These are phyloP conservation scores for Epichloe brachyelytri DNA, from an alignment of 2,329 filamentous ascomycete species.

Conservation along the genomic window DNA sequence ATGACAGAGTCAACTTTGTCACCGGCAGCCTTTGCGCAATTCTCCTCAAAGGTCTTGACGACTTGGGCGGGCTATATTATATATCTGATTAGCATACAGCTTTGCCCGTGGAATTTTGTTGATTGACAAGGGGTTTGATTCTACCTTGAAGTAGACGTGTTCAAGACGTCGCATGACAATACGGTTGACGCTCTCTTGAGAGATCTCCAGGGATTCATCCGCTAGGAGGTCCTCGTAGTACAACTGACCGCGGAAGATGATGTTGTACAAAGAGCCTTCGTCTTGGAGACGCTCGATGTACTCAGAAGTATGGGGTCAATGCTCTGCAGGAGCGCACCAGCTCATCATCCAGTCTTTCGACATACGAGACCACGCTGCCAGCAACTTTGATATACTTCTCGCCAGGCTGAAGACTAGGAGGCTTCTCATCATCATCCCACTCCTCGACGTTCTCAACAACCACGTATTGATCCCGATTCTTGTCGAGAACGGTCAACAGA, in stretches of 20 bases:
- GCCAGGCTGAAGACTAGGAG: constrained; percentile 56
- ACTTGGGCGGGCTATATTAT: constrained; percentile 66
- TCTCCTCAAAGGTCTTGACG: constrained; percentile 85
- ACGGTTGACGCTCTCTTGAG: constrained; percentile 83
- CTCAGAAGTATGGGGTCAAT: constrained; percentile 96
- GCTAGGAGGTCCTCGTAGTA: constrained; percentile 77
- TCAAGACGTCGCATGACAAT: constrained; percentile 88
- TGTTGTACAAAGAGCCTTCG: constrained; percentile 80
- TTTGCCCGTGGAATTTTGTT: not conserved
- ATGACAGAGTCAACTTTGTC: constrained; percentile 60
- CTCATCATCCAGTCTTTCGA: constrained; percentile 93
- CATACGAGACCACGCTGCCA: constrained; percentile 85
- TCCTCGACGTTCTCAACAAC: constrained; percentile 89
- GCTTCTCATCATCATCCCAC: constrained; percentile 98
- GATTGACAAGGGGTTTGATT: constrained; percentile 9
- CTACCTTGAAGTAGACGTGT: constrained; percentile 95
- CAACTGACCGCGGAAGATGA: constrained; percentile 75
- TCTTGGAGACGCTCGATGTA: constrained; percentile 93
- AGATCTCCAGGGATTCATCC: constrained; percentile 54
- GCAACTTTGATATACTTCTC: constrained; percentile 83
- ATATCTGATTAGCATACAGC: constrained; percentile 4
- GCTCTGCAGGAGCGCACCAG: constrained; percentile 90
- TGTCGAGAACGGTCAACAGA: constrained; percentile 67
- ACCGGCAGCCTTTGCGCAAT: constrained; percentile 75
- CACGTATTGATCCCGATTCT: constrained; percentile 59